Evolutionary conservation across 2,329 filamentous ascomycete species (phyloP), one percentile per base, ranked within the genome.

Genomic region (Ceratocystis papillata): DNA sequence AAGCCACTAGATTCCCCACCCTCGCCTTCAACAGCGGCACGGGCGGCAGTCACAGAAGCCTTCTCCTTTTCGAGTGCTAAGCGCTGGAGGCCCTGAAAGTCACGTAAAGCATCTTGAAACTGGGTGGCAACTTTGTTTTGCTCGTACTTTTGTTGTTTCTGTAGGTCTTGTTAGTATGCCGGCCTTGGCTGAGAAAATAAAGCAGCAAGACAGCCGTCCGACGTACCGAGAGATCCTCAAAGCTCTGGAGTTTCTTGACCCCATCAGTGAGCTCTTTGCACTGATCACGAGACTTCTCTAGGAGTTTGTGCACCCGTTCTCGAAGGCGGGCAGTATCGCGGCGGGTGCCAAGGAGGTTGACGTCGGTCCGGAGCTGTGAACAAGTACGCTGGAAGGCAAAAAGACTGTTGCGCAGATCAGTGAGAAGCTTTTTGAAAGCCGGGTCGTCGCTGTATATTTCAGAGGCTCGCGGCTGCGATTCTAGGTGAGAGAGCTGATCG

Each of bases 61-160:
- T 92, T 87, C 75, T 97, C 89, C 74, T 96, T 96, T 75, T 97
- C 93, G 68, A 97, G 82, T 8, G 93, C 92, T 70, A 85, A 84
- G 68, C 91, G 86, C 77, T 97, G 94, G n/a, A 97, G 84, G 65
- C 82, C 82, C 77, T 97, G 93, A 77, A 99, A 99, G 72, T 96
- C 92, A 71, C 87, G 85, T 67, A 97, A 84, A 62, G 89, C 89
- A 45, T 89, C 83, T 73, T 92, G 89, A 79, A 97, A 96, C 75
- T 97, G 92, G 73, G 90, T 89, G 69, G 90, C 93, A 44, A 99
- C 83, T 75, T 97, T 97, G 71, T 93, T 89, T 73, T 96, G 93
- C 25, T 91, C 94, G 79, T 96, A 97, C 76, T 93, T 95, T 79
- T 99, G 94, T 65, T 90, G 89, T 68, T 93, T 90, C 90, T 96